These are phyloP conservation scores for Huntiella savannae DNA, from an alignment of 2,329 filamentous ascomycete genomes.

Conservation along the genomic window DNA sequence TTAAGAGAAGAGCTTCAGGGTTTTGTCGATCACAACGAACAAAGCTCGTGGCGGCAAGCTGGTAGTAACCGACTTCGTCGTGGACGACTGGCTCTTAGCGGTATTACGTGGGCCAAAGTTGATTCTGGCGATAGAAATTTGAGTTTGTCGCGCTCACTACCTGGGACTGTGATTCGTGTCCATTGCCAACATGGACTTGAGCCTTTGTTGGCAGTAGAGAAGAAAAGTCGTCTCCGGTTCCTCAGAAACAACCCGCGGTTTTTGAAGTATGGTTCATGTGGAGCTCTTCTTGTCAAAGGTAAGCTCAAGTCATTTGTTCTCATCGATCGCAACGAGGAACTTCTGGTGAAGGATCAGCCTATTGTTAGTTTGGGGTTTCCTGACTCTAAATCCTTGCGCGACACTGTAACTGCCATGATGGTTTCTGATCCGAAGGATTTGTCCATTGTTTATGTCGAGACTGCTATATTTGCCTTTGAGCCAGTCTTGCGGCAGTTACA, in stretches of 20 bases:
- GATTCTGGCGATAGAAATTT: slow-evolving; percentile 1
- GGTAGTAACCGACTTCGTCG: no score
- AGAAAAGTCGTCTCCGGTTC: neutral
- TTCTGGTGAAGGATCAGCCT: slow-evolving; percentile 25
- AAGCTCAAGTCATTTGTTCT: slow-evolving; percentile 40
- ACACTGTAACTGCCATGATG: slow-evolving; percentile 27
- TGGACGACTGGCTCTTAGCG: slow-evolving; percentile 19
- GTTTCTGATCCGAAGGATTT: slow-evolving; percentile 14
- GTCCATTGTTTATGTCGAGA: slow-evolving; percentile 40
- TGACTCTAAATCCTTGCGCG: slow-evolving; percentile 25
- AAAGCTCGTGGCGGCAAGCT: slow-evolving; percentile 16
- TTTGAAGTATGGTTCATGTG: slow-evolving; percentile 41
- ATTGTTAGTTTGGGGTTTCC: slow-evolving; percentile 32
- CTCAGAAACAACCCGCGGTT: slow-evolving; percentile 25
- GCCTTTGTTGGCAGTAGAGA: slow-evolving; percentile 19
- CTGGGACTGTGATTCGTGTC: slow-evolving; percentile 11
- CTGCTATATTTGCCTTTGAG: slow-evolving; percentile 49
- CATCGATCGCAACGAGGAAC: slow-evolving; percentile 30
- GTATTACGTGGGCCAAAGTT: slow-evolving; percentile 19
- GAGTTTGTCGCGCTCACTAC: no score
- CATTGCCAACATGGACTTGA: slow-evolving; percentile 27
- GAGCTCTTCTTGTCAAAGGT: slow-evolving; percentile 33
- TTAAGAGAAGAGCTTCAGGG: slow-evolving; percentile 41
- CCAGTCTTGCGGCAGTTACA: slow-evolving; percentile 44
- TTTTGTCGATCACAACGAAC: slow-evolving; percentile 28